Conservation (phyloP, 768 basidiomycete genomes). For the Mycena albidolilacea region DNA sequence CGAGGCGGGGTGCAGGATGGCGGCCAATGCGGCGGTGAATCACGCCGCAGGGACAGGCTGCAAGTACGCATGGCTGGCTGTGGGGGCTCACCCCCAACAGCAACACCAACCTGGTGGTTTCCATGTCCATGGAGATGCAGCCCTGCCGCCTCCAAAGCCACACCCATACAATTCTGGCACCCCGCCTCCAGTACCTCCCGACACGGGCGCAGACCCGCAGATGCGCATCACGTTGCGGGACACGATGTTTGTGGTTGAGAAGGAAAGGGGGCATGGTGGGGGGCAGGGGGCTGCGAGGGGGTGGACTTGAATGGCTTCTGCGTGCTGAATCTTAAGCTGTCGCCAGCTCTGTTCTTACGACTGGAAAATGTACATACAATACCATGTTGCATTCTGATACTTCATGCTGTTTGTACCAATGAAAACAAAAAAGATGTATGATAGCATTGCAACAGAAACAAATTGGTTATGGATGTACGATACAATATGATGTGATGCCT, state of each 20-base stretch:
- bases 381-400: too few relatives aligned
- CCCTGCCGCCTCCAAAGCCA: constrained; percentile 26
- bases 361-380: too few relatives aligned
- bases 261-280: constrained; percentile 87
- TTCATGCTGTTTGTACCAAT: too few relatives aligned
- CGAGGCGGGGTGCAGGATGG: constrained; percentile 91
- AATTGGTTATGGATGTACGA: too few relatives aligned
- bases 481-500: too few relatives aligned
- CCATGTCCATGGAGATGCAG: not conserved
- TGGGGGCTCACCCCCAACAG: constrained; percentile 48
- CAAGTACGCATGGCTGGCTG: constrained; percentile 92
- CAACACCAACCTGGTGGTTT: not conserved
- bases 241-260: constrained; percentile 89
- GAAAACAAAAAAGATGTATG: too few relatives aligned
- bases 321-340: too few relatives aligned
- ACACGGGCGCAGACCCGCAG: constrained; percentile 65
- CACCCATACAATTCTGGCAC: constrained; percentile 68
- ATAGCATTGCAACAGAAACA: too few relatives aligned
- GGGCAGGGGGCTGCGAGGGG: constrained; percentile 83
- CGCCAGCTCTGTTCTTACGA: too few relatives aligned
- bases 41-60: constrained; percentile 87
- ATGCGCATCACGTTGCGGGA: constrained; percentile 79
- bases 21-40: constrained; percentile 83
- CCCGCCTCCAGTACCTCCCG: constrained; percentile 51
- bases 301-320: constrained; percentile 51